phyloP scores from a whole-genome alignment of 345 rosid genomes.

The Carallia brachiata region DNA sequence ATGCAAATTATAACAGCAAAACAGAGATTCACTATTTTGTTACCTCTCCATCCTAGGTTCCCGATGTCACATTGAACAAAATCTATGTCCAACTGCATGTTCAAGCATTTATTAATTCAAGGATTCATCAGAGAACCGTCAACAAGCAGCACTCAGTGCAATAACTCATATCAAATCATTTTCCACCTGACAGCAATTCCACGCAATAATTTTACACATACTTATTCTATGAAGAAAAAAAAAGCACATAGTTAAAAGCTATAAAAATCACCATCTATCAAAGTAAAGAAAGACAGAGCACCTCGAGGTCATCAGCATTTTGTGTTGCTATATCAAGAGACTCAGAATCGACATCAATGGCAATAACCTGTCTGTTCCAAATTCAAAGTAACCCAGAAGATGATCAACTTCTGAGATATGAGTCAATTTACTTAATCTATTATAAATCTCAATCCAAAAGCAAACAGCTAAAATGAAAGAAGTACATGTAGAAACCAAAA shows the following conservation, averaged over 20 bases:
- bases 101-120: constrained; percentile 10
- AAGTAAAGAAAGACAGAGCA: constrained; percentile 17
- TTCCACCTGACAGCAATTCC: neutral
- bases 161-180: constrained; percentile 2
- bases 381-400: neutral
- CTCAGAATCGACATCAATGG: constrained; percentile 70
- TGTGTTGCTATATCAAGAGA: constrained; percentile 70
- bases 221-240: neutral
- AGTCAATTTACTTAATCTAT: neutral
- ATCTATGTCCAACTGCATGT: constrained; percentile 70
- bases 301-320: constrained; percentile 90
- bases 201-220: neutral
- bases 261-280: neutral
- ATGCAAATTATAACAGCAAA: neutral
- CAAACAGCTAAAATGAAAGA: neutral
- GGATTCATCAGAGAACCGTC: constrained; percentile 17
- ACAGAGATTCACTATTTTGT: neutral
- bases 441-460: neutral
- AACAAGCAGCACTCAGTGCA: neutral
- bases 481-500: neutral
- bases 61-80: constrained; percentile 69
- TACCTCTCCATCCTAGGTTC: constrained; percentile 71
- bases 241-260: neutral
- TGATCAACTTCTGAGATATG: neutral
- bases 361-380: constrained; percentile 63